Conservation (phyloP, 805 yeast genomes). For the Barnettozyma salicaria region DNA sequence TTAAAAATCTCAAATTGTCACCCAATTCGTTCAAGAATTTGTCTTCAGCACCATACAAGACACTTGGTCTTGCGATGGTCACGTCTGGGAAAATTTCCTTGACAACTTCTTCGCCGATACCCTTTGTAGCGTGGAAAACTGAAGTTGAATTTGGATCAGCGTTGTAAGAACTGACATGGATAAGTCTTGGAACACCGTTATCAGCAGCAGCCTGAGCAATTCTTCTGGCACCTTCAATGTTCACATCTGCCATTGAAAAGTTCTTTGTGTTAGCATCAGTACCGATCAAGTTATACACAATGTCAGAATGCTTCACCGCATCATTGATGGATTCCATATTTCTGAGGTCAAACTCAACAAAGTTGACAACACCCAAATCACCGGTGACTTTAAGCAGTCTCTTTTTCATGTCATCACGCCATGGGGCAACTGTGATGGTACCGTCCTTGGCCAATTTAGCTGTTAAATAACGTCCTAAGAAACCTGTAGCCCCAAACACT, state of each 20-base stretch:
- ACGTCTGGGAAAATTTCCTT: slow-evolving; percentile 63
- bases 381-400: slow-evolving; percentile 79
- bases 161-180: slow-evolving; percentile 76
- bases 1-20: slow-evolving; percentile 51
- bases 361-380: slow-evolving; percentile 82
- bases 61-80: slow-evolving; percentile 82
- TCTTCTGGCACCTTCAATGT: slow-evolving; percentile 72
- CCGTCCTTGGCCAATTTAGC: slow-evolving; percentile 79
- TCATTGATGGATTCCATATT: slow-evolving; percentile 71
- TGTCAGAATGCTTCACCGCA: slow-evolving; percentile 73
- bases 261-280: slow-evolving; percentile 71
- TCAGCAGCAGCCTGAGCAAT: slow-evolving; percentile 68
- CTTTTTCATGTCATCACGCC: slow-evolving; percentile 69
- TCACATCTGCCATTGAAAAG: slow-evolving; percentile 77
- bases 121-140: slow-evolving; percentile 73
- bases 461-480: slow-evolving; percentile 66
- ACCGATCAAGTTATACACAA: slow-evolving; percentile 76
- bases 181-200: slow-evolving; percentile 63
- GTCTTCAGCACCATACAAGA: slow-evolving; percentile 72
- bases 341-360: slow-evolving; percentile 76
- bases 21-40: slow-evolving; percentile 58
- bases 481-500: slow-evolving; percentile 79
- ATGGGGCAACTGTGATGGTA: slow-evolving; percentile 71
- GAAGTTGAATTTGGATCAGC: slow-evolving; percentile 66
- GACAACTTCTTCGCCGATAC: slow-evolving; percentile 67